Evolutionary conservation across 2,329 filamentous ascomycete species (phyloP).

Genomic region (Cladosporium cucumerinum): DNA sequence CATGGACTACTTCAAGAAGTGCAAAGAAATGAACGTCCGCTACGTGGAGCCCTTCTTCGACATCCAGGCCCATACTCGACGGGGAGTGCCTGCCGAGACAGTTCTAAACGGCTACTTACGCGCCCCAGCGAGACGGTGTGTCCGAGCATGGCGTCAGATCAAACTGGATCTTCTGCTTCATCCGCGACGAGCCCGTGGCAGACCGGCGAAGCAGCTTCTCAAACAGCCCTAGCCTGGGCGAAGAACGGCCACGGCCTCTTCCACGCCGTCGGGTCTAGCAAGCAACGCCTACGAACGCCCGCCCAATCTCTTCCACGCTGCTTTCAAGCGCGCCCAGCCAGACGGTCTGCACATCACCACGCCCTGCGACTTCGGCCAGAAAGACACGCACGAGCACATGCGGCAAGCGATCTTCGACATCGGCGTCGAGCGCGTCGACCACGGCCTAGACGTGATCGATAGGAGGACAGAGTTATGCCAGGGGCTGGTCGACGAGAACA

Average conservation of each 20-base stretch:
- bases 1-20: slow-evolving; percentile 2
- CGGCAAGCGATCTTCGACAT: slow-evolving; percentile 2
- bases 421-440: neutral
- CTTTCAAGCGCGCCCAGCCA: neutral
- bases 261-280: neutral
- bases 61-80: slow-evolving; percentile 1
- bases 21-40: slow-evolving; percentile 1
- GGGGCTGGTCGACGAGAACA: neutral
- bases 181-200: neutral
- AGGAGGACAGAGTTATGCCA: neutral
- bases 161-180: slow-evolving; percentile 8
- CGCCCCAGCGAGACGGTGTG: neutral
- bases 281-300: slow-evolving; percentile 2
- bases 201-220: neutral
- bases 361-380: slow-evolving; percentile 1
- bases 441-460: neutral
- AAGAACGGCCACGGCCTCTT: neutral
- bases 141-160: neutral
- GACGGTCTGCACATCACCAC: slow-evolving; percentile 4
- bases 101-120: neutral
- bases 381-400: slow-evolving; percentile 5
- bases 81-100: neutral
- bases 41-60: slow-evolving; percentile 3
- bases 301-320: neutral
- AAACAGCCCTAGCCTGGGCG: neutral